Percentiles rank a stretch among this genome's conserved stretches.
Evolutionary conservation across 192 early-diverging fungal genomes (phyloP).

Genomic region (Backusella mclennaniae): DNA sequence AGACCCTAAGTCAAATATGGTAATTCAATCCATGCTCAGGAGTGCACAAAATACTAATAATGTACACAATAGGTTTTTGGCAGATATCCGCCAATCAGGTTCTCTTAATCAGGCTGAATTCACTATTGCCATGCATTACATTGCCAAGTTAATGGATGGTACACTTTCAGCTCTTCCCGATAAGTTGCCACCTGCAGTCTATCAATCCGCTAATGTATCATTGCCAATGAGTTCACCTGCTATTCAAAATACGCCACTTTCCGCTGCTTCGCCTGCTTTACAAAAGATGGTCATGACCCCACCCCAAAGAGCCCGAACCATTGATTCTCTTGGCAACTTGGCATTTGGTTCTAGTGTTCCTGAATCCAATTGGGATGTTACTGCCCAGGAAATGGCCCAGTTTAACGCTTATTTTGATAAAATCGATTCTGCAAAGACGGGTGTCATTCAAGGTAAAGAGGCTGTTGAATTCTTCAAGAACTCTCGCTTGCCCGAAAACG

Average conservation of each 20-base stretch:
- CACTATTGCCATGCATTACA: constrained; percentile 86
- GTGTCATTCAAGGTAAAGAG: constrained; percentile 62
- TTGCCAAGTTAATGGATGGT: constrained; percentile 78
- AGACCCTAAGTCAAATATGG: constrained; percentile 82
- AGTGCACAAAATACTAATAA: constrained; percentile 24
- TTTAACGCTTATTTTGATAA: constrained; percentile 76
- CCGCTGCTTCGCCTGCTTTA: constrained; percentile 3
- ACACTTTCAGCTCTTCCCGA: constrained; percentile 66
- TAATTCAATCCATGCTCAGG: constrained; percentile 9
- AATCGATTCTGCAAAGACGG: constrained; percentile 62
- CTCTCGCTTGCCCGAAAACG: constrained; percentile 33
- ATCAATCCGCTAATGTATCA: constrained; percentile 36
- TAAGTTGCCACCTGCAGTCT: constrained; percentile 61
- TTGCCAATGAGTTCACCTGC: constrained; percentile 19
- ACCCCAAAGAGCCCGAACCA: constrained; percentile 25
- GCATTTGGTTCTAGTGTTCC: constrained; percentile 11
- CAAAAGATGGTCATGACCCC: constrained; percentile 28
- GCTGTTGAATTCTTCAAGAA: constrained; percentile 44
- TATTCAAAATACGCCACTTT: neutral
- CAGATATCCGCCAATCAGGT: constrained; percentile 70
- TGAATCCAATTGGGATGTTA: constrained; percentile 67
- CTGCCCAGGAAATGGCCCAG: constrained; percentile 67
- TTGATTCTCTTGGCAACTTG: constrained; percentile 28
- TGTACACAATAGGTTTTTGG: constrained; percentile 54
- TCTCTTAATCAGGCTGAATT: constrained; percentile 80